Evolutionary conservation across 2,329 filamentous ascomycete species (phyloP).

Genomic region (Geosmithia flava): DNA sequence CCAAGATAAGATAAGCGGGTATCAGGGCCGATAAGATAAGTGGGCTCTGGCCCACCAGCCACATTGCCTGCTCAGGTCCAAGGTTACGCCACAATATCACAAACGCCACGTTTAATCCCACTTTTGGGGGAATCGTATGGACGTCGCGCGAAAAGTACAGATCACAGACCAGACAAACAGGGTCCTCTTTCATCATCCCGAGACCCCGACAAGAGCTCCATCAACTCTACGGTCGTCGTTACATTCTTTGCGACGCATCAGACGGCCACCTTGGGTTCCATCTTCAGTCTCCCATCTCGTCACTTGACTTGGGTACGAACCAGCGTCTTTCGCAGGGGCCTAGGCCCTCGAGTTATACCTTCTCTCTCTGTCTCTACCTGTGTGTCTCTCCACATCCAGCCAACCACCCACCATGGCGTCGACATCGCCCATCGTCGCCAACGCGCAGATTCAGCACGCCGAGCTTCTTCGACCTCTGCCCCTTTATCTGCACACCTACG

Average conservation of each 20-base stretch:
- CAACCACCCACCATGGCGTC: slow-evolving; percentile 43
- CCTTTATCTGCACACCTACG: slow-evolving; percentile 69
- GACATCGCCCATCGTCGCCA: slow-evolving; percentile 70
- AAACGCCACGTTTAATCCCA: background rate
- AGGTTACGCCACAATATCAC: too few relatives aligned
- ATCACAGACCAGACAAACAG: background rate
- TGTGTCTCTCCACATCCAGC: background rate
- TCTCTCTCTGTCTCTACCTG: background rate
- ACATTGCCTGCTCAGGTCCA: background rate
- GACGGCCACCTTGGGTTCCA: background rate
- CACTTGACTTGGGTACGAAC: background rate
- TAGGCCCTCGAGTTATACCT: background rate
- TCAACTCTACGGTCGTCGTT: background rate
- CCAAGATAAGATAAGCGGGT: too few relatives aligned
- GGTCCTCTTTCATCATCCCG: background rate
- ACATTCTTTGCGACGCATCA: background rate
- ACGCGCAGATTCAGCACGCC: slow-evolving; percentile 76
- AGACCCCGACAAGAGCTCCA: background rate
- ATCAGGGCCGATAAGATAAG: too few relatives aligned
- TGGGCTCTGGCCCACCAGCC: background rate
- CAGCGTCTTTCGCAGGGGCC: background rate
- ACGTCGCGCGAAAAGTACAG: background rate
- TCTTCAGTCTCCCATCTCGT: too few relatives aligned
- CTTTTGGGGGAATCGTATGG: background rate
- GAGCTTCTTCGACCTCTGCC: slow-evolving; percentile 82